phyloP scores from a whole-genome alignment of 768 basidiomycete genomes.

The Suillus decipiens region DNA sequence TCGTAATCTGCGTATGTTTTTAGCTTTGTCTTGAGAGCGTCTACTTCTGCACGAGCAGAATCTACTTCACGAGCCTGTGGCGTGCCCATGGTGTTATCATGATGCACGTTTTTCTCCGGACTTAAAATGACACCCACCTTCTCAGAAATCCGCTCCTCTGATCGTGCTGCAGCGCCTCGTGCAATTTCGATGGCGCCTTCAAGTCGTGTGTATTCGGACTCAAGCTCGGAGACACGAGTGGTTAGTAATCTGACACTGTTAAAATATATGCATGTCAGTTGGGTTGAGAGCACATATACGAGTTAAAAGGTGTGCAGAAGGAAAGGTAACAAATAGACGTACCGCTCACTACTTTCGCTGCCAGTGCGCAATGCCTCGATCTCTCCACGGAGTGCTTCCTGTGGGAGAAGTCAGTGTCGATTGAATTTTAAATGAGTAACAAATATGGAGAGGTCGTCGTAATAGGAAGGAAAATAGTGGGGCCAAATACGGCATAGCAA shows the following conservation, averaged over 20 bases:
- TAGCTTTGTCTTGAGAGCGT: conserved; percentile 66
- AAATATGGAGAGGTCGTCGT: background rate
- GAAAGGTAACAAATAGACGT: conserved; percentile 22
- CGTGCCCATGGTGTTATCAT: background rate
- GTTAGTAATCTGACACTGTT: conserved; percentile 72
- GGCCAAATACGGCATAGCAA: background rate
- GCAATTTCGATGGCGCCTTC: conserved; percentile 63
- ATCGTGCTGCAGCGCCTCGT: background rate
- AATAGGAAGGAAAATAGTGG: background rate
- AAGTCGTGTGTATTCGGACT: conserved; percentile 72
- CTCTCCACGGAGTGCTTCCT: conserved; percentile 96
- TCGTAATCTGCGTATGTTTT: conserved; percentile 86
- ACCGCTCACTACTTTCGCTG: conserved; percentile 71
- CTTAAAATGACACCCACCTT: background rate
- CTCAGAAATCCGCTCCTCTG: background rate
- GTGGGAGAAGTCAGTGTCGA: conserved; percentile 8
- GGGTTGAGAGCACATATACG: background rate
- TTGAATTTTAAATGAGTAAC: background rate
- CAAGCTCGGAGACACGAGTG: conserved; percentile 70
- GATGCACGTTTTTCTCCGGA: background rate
- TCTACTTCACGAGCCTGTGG: conserved; percentile 6
- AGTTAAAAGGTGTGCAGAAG: background rate
- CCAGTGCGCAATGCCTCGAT: conserved; percentile 89
- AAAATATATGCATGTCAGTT: background rate
- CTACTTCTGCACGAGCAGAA: conserved; percentile 49